A percentile compares a stretch with the other conserved stretches of the same genome.
phyloP scores from a whole-genome alignment of 352 stramenopile genomes.

The Globisporangium paroecandrum region DNA sequence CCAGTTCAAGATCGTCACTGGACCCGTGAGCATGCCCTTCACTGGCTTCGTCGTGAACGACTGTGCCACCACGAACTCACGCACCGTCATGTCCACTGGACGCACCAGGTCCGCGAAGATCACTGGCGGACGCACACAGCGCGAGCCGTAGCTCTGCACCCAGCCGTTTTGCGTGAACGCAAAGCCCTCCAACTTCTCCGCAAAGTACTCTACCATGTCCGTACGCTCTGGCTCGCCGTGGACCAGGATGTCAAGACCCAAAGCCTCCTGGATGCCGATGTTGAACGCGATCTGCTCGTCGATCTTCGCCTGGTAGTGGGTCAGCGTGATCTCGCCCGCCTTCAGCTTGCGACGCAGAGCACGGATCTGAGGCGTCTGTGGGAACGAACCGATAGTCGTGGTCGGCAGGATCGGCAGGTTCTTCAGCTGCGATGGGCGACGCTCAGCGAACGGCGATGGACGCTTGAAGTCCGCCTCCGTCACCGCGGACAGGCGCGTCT shows the following conservation, averaged over 20 bases:
- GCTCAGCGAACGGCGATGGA: slow-evolving; percentile 73
- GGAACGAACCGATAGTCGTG: slow-evolving; percentile 94
- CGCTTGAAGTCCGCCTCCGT: slow-evolving; percentile 78
- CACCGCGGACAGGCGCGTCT: slow-evolving; percentile 56
- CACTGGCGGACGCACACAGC: slow-evolving; percentile 90
- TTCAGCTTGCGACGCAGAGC: slow-evolving; percentile 79
- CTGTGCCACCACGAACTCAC: slow-evolving; percentile 90
- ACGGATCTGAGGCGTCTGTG: slow-evolving; percentile 90
- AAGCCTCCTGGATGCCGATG: slow-evolving; percentile 89
- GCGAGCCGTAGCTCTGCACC: slow-evolving; percentile 92
- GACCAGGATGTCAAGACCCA: slow-evolving; percentile 92
- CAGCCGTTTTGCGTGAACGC: slow-evolving; percentile 91
- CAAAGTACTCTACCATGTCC: slow-evolving; percentile 96
- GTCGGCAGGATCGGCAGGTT: slow-evolving; percentile 82
- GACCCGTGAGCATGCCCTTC: slow-evolving; percentile 93
- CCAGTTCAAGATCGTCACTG: slow-evolving; percentile 95
- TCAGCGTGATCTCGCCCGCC: slow-evolving; percentile 65
- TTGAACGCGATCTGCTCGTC: slow-evolving; percentile 91
- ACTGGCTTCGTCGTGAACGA: slow-evolving; percentile 88
- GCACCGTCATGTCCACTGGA: slow-evolving; percentile 85
- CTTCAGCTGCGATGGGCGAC: slow-evolving; percentile 67
- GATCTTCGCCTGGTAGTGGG: slow-evolving; percentile 83
- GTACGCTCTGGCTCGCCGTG: slow-evolving; percentile 92
- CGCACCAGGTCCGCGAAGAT: slow-evolving; percentile 89
- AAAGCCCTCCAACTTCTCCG: slow-evolving; percentile 90